These are phyloP conservation scores for Hanseniaspora osmophila DNA, from an alignment of 805 yeast genomes.

Conservation along the genomic window DNA sequence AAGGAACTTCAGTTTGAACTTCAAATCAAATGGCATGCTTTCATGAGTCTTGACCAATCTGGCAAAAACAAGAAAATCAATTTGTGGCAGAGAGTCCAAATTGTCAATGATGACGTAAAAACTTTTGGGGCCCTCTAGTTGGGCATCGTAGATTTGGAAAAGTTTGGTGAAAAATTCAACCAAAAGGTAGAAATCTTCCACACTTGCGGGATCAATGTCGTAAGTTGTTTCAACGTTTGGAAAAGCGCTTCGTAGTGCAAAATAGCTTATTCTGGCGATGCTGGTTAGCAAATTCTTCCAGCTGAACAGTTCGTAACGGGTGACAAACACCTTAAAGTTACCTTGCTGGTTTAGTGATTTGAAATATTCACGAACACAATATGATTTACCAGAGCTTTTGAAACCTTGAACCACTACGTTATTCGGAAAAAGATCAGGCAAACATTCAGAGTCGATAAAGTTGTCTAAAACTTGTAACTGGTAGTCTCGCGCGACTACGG, in stretches of 20 bases:
- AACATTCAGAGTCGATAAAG: conserved; percentile 10
- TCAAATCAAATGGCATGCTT: conserved; percentile 9
- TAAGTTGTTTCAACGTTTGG: conserved; percentile 2
- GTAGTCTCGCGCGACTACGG: conserved; percentile 11
- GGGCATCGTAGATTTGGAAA: conserved; percentile 1
- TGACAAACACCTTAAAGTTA: conserved; percentile 11
- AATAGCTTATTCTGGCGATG: conserved; percentile 14
- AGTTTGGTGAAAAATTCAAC: conserved; percentile 12
- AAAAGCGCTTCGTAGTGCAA: conserved; percentile 7
- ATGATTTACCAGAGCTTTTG: conserved; percentile 19
- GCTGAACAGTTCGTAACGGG: conserved; percentile 19
- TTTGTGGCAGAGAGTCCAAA: conserved; percentile 19
- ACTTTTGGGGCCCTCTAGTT: neutral
- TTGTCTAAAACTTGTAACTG: conserved; percentile 13
- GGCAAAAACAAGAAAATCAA: conserved; percentile 17
- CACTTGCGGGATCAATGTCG: conserved; percentile 15
- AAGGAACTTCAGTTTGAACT: conserved; percentile 15
- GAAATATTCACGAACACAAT: conserved; percentile 12
- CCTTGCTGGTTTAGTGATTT: conserved; percentile 6
- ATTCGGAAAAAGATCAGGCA: conserved; percentile 11
- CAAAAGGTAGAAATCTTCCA: conserved; percentile 19
- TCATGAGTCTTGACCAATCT: conserved; percentile 18
- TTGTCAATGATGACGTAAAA: conserved; percentile 19
- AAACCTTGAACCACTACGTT: conserved; percentile 19
- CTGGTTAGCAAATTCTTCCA: conserved; percentile 22